Conservation (phyloP, 306 rosid species). For the Gillenia trifoliata region DNA sequence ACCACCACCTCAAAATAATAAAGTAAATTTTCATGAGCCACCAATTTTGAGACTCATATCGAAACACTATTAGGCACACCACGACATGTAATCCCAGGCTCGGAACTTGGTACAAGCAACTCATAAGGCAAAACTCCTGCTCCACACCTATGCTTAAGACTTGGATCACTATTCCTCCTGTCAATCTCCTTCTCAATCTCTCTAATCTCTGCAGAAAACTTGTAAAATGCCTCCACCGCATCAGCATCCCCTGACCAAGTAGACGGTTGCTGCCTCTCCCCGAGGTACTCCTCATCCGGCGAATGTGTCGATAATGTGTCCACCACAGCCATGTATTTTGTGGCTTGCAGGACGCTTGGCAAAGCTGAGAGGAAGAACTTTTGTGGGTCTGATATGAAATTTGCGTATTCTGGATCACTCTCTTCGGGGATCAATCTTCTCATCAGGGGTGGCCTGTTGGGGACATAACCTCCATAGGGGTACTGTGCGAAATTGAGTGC, state of each 20-base stretch:
- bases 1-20: slow-evolving; percentile 3
- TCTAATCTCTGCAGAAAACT: slow-evolving; percentile 59
- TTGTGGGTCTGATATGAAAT: slow-evolving; percentile 73
- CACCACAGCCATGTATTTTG: slow-evolving; percentile 84
- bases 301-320: slow-evolving; percentile 87
- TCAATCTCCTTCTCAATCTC: slow-evolving; percentile 77
- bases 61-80: slow-evolving; percentile 97
- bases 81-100: slow-evolving; percentile 90
- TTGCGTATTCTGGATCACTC: slow-evolving; percentile 59
- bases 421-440: slow-evolving; percentile 76
- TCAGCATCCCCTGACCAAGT: slow-evolving; percentile 73
- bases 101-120: slow-evolving; percentile 85
- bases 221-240: slow-evolving; percentile 54
- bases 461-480: slow-evolving; percentile 92
- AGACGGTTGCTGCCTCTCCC: slow-evolving; percentile 74
- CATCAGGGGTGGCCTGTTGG: slow-evolving; percentile 87
- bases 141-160: slow-evolving; percentile 70
- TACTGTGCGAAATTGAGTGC: slow-evolving; percentile 97
- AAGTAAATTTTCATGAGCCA: neutral
- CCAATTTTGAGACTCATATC: slow-evolving; percentile 27
- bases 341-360: slow-evolving; percentile 69
- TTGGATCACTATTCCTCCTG: slow-evolving; percentile 46
- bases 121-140: slow-evolving; percentile 94
- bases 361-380: slow-evolving; percentile 58
- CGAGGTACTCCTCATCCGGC: slow-evolving; percentile 89